phyloP scores from a whole-genome alignment of 1,284 basidiomycete species.

The Somion occarium region DNA sequence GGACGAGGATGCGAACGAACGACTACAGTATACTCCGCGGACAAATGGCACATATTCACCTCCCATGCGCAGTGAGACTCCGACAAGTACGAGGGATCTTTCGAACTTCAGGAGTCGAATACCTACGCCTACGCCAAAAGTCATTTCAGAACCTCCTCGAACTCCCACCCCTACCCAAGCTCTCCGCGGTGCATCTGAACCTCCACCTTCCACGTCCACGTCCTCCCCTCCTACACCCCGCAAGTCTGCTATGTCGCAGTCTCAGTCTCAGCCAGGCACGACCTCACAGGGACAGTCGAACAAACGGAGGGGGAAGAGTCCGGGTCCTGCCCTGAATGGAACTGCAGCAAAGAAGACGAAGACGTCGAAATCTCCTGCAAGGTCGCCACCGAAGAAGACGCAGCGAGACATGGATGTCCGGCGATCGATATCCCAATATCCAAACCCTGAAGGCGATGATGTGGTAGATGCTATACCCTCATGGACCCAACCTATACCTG shows the following conservation, averaged over 20 bases:
- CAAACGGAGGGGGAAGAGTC: slow-evolving; percentile 43
- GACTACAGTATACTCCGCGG: background rate
- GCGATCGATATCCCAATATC: slow-evolving; percentile 58
- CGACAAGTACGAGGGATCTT: slow-evolving; percentile 21
- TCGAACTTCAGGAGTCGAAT: slow-evolving; percentile 19
- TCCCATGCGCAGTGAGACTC: slow-evolving; percentile 14
- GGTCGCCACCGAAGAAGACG: slow-evolving; percentile 17
- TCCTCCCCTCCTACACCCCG: slow-evolving; percentile 11
- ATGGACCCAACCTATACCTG: slow-evolving; percentile 68
- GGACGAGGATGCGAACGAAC: slow-evolving; percentile 6
- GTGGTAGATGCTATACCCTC: slow-evolving; percentile 66
- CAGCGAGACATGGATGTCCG: slow-evolving; percentile 29
- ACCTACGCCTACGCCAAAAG: slow-evolving; percentile 24
- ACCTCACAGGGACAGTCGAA: slow-evolving; percentile 16
- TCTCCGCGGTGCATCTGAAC: slow-evolving; percentile 11
- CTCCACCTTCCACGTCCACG: slow-evolving; percentile 17
- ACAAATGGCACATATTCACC: background rate
- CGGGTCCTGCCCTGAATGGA: slow-evolving; percentile 28
- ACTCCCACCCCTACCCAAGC: slow-evolving; percentile 19
- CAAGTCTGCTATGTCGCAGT: slow-evolving; percentile 15
- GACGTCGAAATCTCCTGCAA: slow-evolving; percentile 29
- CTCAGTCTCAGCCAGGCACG: slow-evolving; percentile 17
- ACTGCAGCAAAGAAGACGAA: slow-evolving; percentile 36
- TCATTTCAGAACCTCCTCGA: slow-evolving; percentile 26
- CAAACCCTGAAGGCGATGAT: slow-evolving; percentile 46